Evolutionary conservation across 2,329 filamentous ascomycete genomes (phyloP).

Genomic region (Leptographium radiaticola): DNA sequence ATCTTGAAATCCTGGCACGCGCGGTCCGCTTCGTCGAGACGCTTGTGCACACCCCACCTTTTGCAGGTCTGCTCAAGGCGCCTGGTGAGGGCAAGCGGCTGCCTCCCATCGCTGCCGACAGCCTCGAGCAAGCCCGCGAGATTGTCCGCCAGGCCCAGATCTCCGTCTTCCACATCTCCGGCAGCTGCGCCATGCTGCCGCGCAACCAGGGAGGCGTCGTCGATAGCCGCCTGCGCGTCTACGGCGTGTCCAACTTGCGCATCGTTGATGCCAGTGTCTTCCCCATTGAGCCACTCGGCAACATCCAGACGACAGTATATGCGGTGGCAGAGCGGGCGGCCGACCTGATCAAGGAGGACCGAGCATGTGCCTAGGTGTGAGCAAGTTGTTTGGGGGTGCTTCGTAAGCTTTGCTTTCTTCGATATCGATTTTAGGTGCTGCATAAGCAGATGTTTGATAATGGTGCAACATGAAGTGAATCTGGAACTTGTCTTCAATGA

Average conservation of each 20-base stretch:
- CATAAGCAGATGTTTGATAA: too few species aligned
- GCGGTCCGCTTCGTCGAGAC: constrained; percentile 8
- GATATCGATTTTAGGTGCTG: too few species aligned
- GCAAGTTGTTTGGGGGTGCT: too few species aligned
- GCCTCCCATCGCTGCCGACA: constrained; percentile 16
- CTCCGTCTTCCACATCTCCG: constrained; percentile 32
- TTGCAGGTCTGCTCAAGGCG: constrained; percentile 26
- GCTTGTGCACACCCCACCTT: neutral
- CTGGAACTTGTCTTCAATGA: too few species aligned
- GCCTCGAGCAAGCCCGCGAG: neutral
- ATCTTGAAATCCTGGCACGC: constrained; percentile 8
- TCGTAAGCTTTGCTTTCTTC: too few species aligned
- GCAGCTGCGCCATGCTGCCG: constrained; percentile 25
- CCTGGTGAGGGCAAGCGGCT: constrained; percentile 20
- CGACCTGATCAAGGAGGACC: constrained; percentile 5
- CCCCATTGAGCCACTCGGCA: constrained; percentile 6
- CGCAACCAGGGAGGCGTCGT: constrained; percentile 5
- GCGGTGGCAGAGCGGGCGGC: constrained; percentile 8
- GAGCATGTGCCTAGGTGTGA: neutral
- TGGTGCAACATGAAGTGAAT: too few species aligned
- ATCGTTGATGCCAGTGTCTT: constrained; percentile 8
- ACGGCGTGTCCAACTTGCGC: constrained; percentile 4
- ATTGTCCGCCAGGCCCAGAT: constrained; percentile 13
- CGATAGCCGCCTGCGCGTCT: neutral
- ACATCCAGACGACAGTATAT: constrained; percentile 9